Base-by-base conservation (phyloP, 2,329 filamentous ascomycete species). In the Lecanosticta acicola region DNA sequence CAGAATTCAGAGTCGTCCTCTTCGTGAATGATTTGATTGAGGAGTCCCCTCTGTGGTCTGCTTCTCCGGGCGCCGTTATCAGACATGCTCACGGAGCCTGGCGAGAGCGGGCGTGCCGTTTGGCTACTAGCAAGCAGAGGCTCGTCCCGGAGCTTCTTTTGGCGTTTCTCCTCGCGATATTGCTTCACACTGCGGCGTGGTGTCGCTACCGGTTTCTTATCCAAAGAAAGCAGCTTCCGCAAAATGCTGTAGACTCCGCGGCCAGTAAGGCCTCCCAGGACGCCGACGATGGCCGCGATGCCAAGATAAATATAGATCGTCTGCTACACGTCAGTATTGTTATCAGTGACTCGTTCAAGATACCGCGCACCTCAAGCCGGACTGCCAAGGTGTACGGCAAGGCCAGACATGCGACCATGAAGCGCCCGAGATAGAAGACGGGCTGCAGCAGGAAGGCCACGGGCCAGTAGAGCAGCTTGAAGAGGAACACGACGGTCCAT, bases 11-110 rank as follows among this genome's bases (percentile, higher is more conserved):
- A 73, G 61, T 85, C 83, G 41, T 84, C 81, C 61, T 87, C 84
- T 64, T 86, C 84, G 46, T 84, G 74, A 51, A 88, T 87, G 0
- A 80, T 84, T 60, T 84, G 80, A 20, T 76, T 74, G 35, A 84
- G 66, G 14, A 87, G 61, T 1, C 76, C 76, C 41, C 71, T 67
- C 3, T 68, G 67, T 39, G 70, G 66, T 41, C 69, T 66, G 44
- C 71, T 65, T 57, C 59, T 53, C 54, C 61, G 43, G 48, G 49
- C 44, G 11, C 56, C 53, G 19, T 26, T 41, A 24, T 65, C 63
- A 4, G 59, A 59, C 21, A 59, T 19, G 43, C 60, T 60, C 20
- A 52, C 3, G 39, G 56, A 54, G 35, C 49, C 49, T 4, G 52
- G 48, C 4, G 56, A 53, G 2, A 50, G 39, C 33, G 44, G 35